phyloP scores from a whole-genome alignment of 768 basidiomycete species.

The Suillus bovinus region DNA sequence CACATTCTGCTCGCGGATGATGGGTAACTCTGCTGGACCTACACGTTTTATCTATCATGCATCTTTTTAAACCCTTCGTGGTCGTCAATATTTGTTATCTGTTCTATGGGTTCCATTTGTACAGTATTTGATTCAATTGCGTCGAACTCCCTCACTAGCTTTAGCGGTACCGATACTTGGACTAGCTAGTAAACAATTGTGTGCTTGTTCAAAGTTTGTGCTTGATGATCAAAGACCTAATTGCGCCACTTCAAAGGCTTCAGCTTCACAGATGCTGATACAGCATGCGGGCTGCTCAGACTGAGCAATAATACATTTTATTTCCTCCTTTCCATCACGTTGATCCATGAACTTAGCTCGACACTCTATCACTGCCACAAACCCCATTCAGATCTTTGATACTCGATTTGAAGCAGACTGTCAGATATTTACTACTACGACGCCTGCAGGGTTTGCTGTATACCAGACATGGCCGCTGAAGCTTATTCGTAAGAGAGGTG shows the following conservation, averaged over 20 bases:
- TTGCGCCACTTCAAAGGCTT: conserved; percentile 8
- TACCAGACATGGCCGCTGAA: conserved; percentile 76
- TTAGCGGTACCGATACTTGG: background rate
- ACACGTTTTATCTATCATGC: conserved; percentile 18
- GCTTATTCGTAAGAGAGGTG: conserved; percentile 82
- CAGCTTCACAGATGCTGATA: conserved; percentile 8
- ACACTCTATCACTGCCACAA: conserved; percentile 77
- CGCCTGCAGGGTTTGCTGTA: conserved; percentile 80
- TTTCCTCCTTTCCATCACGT: conserved; percentile 20
- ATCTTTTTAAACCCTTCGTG: conserved; percentile 24
- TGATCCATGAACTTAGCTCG: conserved; percentile 81
- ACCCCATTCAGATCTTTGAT: conserved; percentile 74
- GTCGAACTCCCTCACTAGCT: background rate
- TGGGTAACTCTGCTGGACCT: conserved; percentile 21
- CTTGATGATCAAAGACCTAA: background rate
- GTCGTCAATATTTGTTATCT: conserved; percentile 16
- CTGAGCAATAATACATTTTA: conserved; percentile 1
- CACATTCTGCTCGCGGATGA: conserved; percentile 33
- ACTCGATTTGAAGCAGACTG: conserved; percentile 80
- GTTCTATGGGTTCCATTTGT: conserved; percentile 20
- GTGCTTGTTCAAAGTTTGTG: background rate
- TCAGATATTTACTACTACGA: conserved; percentile 77
- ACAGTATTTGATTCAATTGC: conserved; percentile 12
- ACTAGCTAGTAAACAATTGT: conserved; percentile 4
- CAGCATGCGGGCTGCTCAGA: conserved; percentile 18